These are phyloP conservation scores for Melaleuca quinquenervia DNA, from an alignment of 345 rosid genomes.

Conservation along the genomic window DNA sequence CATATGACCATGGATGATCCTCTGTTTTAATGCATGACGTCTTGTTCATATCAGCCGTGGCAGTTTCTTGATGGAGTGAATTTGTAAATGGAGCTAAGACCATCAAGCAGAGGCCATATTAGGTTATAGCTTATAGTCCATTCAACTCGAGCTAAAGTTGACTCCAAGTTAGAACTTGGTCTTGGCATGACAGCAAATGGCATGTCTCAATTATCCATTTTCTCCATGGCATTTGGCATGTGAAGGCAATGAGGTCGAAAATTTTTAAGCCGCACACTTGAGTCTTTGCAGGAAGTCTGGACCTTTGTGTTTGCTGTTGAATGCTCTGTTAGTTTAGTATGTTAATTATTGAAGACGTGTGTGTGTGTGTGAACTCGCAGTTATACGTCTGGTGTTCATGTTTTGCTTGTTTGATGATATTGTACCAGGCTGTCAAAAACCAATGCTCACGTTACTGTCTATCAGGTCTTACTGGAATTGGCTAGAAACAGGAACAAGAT, in stretches of 20 bases:
- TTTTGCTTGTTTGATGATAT: neutral
- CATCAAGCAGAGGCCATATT: neutral
- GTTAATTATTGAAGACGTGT: neutral
- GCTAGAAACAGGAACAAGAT: slow-evolving; percentile 80
- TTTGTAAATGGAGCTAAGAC: neutral
- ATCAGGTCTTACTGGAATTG: slow-evolving; percentile 59
- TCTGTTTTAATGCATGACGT: neutral
- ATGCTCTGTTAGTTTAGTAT: neutral
- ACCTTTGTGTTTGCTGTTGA: neutral
- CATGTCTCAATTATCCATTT: neutral
- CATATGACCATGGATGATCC: neutral
- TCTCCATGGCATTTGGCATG: neutral
- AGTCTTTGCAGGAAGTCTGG: neutral
- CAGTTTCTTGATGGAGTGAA: neutral
- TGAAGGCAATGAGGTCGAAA: neutral
- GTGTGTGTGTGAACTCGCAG: neutral
- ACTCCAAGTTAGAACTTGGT: neutral
- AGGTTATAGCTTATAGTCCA: neutral
- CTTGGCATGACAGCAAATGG: neutral
- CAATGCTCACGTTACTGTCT: neutral
- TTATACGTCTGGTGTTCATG: neutral
- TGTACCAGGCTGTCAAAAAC: neutral
- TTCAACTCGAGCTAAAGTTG: neutral
- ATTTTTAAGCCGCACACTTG: neutral
- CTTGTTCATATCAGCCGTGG: neutral